Conservation (phyloP, 2,329 filamentous ascomycete genomes). For the Pleomassaria siparia region DNA sequence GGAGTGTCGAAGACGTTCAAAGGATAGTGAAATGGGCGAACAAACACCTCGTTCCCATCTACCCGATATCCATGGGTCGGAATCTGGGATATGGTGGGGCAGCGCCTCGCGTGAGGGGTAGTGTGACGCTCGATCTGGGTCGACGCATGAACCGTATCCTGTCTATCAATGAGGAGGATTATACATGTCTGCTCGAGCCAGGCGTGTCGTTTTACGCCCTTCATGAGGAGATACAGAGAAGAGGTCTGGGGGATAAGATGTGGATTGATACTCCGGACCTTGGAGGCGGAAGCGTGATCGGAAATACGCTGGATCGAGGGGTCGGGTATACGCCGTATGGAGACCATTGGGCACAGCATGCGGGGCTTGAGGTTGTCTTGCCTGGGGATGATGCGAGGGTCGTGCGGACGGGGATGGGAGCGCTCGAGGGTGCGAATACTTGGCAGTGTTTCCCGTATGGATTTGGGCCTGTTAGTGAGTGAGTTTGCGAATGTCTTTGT, state of each 20-base stretch:
- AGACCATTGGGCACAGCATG: constrained; percentile 50
- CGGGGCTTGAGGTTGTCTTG: constrained; percentile 48
- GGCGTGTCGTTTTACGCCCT: constrained; percentile 58
- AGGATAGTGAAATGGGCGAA: constrained; percentile 36
- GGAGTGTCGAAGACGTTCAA: constrained; percentile 42
- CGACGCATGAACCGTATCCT: constrained; percentile 46
- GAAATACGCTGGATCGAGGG: constrained; percentile 39
- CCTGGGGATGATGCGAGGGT: constrained; percentile 42
- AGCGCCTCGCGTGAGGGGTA: constrained; percentile 49
- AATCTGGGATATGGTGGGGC: constrained; percentile 56
- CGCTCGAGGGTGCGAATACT: constrained; percentile 20
- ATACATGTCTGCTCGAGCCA: constrained; percentile 48
- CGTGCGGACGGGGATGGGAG: constrained; percentile 37
- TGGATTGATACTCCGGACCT: constrained; percentile 48
- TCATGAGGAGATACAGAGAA: constrained; percentile 45
- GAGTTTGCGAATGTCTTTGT: background rate
- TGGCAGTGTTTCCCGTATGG: constrained; percentile 40
- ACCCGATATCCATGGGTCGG: constrained; percentile 41
- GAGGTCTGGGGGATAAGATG: constrained; percentile 44
- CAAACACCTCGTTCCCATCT: constrained; percentile 36
- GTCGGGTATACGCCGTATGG: constrained; percentile 40
- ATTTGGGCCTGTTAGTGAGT: constrained; percentile 41
- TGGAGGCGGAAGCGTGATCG: constrained; percentile 38
- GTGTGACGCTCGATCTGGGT: constrained; percentile 50
- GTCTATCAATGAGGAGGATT: constrained; percentile 43